phyloP scores from a whole-genome alignment of 2,329 filamentous ascomycete species.

The Diaporthe ilicicola region DNA sequence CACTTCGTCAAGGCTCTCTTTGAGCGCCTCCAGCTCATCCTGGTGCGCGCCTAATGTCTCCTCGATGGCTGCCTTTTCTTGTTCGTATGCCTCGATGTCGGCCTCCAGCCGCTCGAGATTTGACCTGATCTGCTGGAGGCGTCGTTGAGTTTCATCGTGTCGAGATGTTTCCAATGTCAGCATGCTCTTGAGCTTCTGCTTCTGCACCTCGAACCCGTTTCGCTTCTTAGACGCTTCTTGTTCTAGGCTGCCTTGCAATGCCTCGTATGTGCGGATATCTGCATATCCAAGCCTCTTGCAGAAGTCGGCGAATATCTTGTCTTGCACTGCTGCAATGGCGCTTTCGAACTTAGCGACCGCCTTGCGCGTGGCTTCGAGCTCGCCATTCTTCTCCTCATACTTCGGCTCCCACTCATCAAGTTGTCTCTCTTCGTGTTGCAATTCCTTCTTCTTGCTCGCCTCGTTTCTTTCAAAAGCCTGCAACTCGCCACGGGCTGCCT shows the following conservation, averaged over 20 bases:
- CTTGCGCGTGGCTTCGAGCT: constrained; percentile 66
- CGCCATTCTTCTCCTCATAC: constrained; percentile 74
- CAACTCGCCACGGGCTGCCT: constrained; percentile 78
- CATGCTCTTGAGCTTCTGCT: constrained; percentile 73
- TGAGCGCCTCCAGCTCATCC: constrained; percentile 79
- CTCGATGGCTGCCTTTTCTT: constrained; percentile 78
- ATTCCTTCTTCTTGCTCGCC: constrained; percentile 82
- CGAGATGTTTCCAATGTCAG: constrained; percentile 65
- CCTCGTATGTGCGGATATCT: constrained; percentile 92
- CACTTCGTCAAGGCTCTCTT: constrained; percentile 74
- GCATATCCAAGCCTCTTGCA: constrained; percentile 87
- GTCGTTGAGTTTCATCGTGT: constrained; percentile 67
- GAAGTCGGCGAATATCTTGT: constrained; percentile 86
- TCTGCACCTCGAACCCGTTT: constrained; percentile 85
- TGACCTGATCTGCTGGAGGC: constrained; percentile 74
- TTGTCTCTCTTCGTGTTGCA: constrained; percentile 76
- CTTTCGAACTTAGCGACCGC: constrained; percentile 62
- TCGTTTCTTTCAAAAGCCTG: constrained; percentile 83
- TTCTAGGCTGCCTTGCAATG: constrained; percentile 90
- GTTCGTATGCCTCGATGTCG: constrained; percentile 74
- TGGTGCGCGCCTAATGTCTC: constrained; percentile 75
- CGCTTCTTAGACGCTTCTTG: constrained; percentile 90
- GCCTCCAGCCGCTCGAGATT: constrained; percentile 72
- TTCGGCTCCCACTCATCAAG: constrained; percentile 81
- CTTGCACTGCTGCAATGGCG: constrained; percentile 83